Base-by-base conservation (phyloP, 306 rosid species). In the Inga oerstediana region DNA sequence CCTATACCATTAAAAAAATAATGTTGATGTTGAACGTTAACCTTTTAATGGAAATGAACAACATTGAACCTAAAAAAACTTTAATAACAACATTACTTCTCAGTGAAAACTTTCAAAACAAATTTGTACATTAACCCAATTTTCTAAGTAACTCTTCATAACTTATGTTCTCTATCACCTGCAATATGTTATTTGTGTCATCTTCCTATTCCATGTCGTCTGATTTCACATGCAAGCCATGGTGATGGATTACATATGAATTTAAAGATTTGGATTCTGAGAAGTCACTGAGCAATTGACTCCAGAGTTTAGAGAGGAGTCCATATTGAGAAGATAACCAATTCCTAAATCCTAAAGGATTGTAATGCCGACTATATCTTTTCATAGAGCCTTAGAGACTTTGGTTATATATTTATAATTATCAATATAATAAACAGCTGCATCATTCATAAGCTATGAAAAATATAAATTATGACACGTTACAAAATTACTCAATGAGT, bases 261-360 rank as follows among this genome's bases (percentile, higher is more conserved):
- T 61, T 77, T 37, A 77, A 49, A 81, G 87, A 84, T 66, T 87
- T 92, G 3, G 87, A 51, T 88, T 89, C 56, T 74, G 9, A 82
- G 92, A 89, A 78, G 80, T 87, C 83, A 66, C 75, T 48, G 93
- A 85, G 87, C 89, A 85, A 77, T 86, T 88, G 75, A 1, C 30
- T 27, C 30, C 30, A 27, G 30, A 27, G 30, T 27, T 27, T 27
- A 27, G 30, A 27, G 30, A 27, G 30, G 30, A 27, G 30, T 27
- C 30, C 1, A 27, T 27, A 27, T 27, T 27, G 1, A 27, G 30
- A 27, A 27, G 30, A 27, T 27, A 27, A 27, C 30, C 30, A 27
- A 27, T 27, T 27, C 30, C 30, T 1, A 27, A 27, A 27, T 27
- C 30, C 30, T 27, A 27, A 27, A 27, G 30, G 30, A 27, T 27